These are phyloP conservation scores for Kuraishia hungarica DNA, from an alignment of 805 yeast species.

Conservation along the genomic window DNA sequence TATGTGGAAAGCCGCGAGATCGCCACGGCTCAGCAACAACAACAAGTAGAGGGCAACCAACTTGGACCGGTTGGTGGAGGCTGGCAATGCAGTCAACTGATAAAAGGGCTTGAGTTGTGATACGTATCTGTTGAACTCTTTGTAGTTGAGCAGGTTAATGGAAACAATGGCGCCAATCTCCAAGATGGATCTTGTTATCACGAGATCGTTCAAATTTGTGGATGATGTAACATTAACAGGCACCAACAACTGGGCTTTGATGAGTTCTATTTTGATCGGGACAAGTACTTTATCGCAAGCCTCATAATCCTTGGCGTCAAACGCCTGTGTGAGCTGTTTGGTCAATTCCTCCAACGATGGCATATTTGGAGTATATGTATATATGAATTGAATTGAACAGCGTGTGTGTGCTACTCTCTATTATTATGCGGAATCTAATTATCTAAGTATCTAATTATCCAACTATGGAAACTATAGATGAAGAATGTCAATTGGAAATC, in stretches of 20 bases:
- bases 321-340: conserved; percentile 56
- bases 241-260: conserved; percentile 68
- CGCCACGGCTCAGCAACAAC: conserved; percentile 72
- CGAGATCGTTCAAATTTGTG: conserved; percentile 51
- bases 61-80: conserved; percentile 58
- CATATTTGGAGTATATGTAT: neutral
- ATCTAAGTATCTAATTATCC: too few relatives aligned
- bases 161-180: conserved; percentile 85
- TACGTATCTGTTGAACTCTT: conserved; percentile 61
- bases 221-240: conserved; percentile 40
- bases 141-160: conserved; percentile 53
- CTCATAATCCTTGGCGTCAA: conserved; percentile 50
- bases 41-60: conserved; percentile 70
- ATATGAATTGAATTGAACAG: too few relatives aligned
- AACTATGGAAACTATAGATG: too few relatives aligned
- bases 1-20: conserved; percentile 81
- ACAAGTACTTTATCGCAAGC: conserved; percentile 57
- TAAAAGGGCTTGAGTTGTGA: conserved; percentile 77
- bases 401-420: too few relatives aligned
- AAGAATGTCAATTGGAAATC: too few relatives aligned
- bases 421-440: too few relatives aligned
- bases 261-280: conserved; percentile 68
- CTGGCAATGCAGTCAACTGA: conserved; percentile 22
- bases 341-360: conserved; percentile 59
- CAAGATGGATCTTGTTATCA: conserved; percentile 71